Percentiles rank a stretch among this genome's conserved stretches.
These are phyloP conservation scores for Benincasa hispida DNA, from an alignment of 306 rosid genomes.

Conservation along the genomic window DNA sequence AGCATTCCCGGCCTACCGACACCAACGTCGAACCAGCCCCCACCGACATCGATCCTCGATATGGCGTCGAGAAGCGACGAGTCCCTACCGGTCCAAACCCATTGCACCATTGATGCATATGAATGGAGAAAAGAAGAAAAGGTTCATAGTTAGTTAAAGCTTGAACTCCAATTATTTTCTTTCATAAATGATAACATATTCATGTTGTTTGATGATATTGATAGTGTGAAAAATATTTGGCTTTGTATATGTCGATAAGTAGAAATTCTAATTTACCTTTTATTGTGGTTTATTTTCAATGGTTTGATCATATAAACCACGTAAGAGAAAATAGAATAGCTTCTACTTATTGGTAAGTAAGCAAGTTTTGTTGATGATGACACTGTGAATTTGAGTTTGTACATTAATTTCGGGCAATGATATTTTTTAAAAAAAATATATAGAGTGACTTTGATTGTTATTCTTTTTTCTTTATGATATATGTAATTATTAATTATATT, in stretches of 20 bases:
- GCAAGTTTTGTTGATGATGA: background rate
- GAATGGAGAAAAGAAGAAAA: background rate
- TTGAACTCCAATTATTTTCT: background rate
- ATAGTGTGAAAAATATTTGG: background rate
- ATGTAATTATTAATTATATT: background rate
- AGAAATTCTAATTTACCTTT: background rate
- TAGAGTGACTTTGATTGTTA: background rate
- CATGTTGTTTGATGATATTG: background rate
- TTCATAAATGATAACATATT: background rate
- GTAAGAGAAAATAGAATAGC: background rate
- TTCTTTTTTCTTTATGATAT: background rate
- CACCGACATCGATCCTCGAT: slow-evolving; percentile 62
- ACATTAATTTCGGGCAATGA: background rate
- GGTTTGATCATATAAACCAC: background rate
- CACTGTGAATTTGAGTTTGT: slow-evolving; percentile 6
- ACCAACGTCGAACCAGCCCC: slow-evolving; percentile 1
- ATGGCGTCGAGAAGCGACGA: slow-evolving; percentile 78
- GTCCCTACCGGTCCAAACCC: slow-evolving; percentile 98
- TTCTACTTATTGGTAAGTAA: background rate
- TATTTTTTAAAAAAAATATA: background rate
- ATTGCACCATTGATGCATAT: slow-evolving; percentile 55
- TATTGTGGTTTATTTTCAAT: background rate
- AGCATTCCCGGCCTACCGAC: background rate
- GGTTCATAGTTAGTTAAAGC: slow-evolving; percentile 6
- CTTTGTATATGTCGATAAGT: background rate